Evolutionary conservation across 768 basidiomycete genomes (phyloP).

Genomic region (Kwoniella heveanensis): DNA sequence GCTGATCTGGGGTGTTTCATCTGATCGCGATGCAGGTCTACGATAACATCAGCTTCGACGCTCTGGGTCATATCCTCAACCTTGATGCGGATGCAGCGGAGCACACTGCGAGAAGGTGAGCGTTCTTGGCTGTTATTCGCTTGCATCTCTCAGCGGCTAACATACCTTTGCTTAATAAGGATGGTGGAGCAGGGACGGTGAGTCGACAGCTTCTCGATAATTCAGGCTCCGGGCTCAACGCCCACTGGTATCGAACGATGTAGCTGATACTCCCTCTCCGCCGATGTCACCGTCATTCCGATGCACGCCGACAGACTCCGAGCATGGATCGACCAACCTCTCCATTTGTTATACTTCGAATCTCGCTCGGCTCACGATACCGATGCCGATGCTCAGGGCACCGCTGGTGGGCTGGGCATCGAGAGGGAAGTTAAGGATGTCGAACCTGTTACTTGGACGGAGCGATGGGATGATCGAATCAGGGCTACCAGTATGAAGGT

Average conservation of each 20-base stretch:
- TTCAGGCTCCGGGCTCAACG: neutral
- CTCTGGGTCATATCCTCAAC: constrained; percentile 86
- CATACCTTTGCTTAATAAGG: constrained; percentile 56
- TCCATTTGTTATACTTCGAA: constrained; percentile 91
- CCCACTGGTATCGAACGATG: too few relatives aligned
- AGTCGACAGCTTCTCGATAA: constrained; percentile 12
- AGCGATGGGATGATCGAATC: constrained; percentile 95
- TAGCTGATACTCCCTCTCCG: too few relatives aligned
- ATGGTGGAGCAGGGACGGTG: constrained; percentile 96
- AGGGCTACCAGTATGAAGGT: constrained; percentile 84
- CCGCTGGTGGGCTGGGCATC: constrained; percentile 89
- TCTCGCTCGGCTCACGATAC: constrained; percentile 65
- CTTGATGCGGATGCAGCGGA: constrained; percentile 90
- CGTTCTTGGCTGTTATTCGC: neutral
- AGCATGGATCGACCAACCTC: constrained; percentile 93
- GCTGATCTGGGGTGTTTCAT: too few relatives aligned
- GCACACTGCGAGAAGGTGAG: constrained; percentile 75
- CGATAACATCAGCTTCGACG: constrained; percentile 93
- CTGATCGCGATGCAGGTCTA: too few relatives aligned
- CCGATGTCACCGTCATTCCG: too few relatives aligned
- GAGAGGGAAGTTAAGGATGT: constrained; percentile 82
- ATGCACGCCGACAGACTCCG: constrained; percentile 60
- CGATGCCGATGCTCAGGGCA: constrained; percentile 89
- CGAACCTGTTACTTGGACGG: constrained; percentile 75
- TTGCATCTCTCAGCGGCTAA: neutral